These are phyloP conservation scores for Carpinus viminea DNA, from an alignment of 306 rosid genomes.

Conservation along the genomic window DNA sequence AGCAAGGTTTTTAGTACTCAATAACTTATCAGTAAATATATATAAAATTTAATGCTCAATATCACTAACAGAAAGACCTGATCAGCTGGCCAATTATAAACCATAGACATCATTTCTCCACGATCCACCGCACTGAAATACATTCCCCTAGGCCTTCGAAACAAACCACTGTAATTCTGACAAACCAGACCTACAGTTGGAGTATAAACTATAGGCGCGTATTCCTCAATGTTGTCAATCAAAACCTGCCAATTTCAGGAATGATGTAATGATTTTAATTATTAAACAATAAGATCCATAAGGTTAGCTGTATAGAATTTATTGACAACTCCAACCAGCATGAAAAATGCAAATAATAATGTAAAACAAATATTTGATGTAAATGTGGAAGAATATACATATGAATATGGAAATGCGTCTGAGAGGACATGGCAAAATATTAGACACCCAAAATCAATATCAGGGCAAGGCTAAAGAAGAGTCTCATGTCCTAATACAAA, in stretches of 20 bases:
- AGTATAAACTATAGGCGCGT: constrained; percentile 95
- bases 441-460: background rate
- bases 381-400: background rate
- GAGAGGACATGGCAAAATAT: background rate
- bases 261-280: constrained; percentile 17
- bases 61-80: constrained; percentile 52
- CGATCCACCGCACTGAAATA: constrained; percentile 95
- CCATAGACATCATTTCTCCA: constrained; percentile 99
- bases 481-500: background rate
- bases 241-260: constrained; percentile 66
- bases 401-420: background rate
- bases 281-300: constrained; percentile 12
- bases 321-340: background rate
- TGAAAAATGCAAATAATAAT: constrained; percentile 15
- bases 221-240: constrained; percentile 87
- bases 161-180: constrained; percentile 92
- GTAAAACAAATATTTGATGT: background rate
- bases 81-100: constrained; percentile 99
- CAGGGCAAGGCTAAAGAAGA: background rate
- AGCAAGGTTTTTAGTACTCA: background rate
- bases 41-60: background rate
- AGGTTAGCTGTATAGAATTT: background rate
- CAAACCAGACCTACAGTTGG: constrained; percentile 98
- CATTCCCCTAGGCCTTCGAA: constrained; percentile 99
- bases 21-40: background rate